phyloP scores from a whole-genome alignment of 345 rosid genomes.

The Noccaea bulbosa region DNA sequence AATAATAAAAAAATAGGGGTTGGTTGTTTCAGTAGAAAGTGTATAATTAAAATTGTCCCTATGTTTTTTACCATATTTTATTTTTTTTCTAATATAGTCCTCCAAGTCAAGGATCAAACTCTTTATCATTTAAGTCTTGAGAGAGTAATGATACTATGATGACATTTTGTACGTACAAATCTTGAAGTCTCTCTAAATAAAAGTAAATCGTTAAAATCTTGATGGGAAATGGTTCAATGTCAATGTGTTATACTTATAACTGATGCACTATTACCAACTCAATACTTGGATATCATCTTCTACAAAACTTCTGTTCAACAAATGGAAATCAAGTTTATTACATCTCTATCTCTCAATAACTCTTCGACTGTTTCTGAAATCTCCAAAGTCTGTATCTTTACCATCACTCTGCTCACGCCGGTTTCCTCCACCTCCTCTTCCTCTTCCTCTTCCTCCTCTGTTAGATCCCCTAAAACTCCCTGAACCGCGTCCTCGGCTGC shows the following conservation, averaged over 20 bases:
- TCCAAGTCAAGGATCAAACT: too few species aligned
- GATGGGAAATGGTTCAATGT: too few species aligned
- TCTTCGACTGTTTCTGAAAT: conserved; percentile 45
- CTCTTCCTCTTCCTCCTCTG: conserved; percentile 41
- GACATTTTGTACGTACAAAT: too few species aligned
- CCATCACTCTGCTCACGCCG: conserved; percentile 28
- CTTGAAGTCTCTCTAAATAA: too few species aligned
- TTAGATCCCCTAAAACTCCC: conserved; percentile 39
- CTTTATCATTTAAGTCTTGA: too few species aligned
- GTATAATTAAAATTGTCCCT: neutral
- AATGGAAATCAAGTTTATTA: neutral
- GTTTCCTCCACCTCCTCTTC: conserved; percentile 15
- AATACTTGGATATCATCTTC: neutral
- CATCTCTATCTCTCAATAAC: conserved; percentile 44
- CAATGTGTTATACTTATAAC: neutral
- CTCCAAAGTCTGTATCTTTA: conserved; percentile 41
- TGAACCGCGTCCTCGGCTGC: conserved; percentile 42
- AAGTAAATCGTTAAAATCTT: too few species aligned
- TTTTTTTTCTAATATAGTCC: too few species aligned
- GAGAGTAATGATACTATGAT: too few species aligned
- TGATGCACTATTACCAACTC: neutral
- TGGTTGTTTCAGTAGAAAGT: neutral
- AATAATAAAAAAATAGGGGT: neutral
- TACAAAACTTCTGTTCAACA: neutral
- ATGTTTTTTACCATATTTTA: too few species aligned